These are phyloP conservation scores for Leucocoprinus sp. DNA, from an alignment of 768 basidiomycete species.

Conservation along the genomic window DNA sequence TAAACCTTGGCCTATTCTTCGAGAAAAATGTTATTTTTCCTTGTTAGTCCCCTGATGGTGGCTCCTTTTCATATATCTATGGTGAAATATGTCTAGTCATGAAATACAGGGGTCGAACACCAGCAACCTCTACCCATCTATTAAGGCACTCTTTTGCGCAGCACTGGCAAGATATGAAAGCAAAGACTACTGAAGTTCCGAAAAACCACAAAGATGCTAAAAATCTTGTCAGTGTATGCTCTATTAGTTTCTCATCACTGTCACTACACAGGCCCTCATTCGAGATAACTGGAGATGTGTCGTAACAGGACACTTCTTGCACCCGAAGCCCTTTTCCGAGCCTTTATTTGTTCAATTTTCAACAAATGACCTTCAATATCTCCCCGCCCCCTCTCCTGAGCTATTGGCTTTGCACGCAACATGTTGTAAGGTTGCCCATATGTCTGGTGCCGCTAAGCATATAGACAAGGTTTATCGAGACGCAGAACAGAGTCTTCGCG, in stretches of 20 bases:
- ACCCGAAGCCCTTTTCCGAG: not conserved
- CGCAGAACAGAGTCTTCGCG: constrained; percentile 15
- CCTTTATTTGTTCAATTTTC: not conserved
- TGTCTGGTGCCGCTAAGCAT: constrained; percentile 25
- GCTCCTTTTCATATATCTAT: not conserved
- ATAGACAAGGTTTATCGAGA: constrained; percentile 21
- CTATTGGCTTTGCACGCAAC: constrained; percentile 25
- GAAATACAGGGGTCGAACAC: not conserved
- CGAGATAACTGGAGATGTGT: not conserved
- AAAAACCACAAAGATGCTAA: not conserved
- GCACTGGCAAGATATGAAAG: not conserved
- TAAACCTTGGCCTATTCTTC: not conserved
- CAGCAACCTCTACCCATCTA: not conserved
- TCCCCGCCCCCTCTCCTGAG: constrained; percentile 17
- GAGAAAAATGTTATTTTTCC: not conserved
- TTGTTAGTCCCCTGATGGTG: not conserved
- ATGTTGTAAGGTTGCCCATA: constrained; percentile 24
- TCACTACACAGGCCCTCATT: not conserved
- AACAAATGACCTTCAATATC: not conserved
- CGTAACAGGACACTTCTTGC: not conserved
- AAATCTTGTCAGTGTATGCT: not conserved
- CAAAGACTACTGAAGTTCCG: not conserved
- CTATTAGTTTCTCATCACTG: not conserved
- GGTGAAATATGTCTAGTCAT: not conserved
- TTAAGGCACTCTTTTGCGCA: not conserved